Evolutionary conservation across 1,284 basidiomycete species (phyloP).

Genomic region (Kalmanozyma brasiliensis): DNA sequence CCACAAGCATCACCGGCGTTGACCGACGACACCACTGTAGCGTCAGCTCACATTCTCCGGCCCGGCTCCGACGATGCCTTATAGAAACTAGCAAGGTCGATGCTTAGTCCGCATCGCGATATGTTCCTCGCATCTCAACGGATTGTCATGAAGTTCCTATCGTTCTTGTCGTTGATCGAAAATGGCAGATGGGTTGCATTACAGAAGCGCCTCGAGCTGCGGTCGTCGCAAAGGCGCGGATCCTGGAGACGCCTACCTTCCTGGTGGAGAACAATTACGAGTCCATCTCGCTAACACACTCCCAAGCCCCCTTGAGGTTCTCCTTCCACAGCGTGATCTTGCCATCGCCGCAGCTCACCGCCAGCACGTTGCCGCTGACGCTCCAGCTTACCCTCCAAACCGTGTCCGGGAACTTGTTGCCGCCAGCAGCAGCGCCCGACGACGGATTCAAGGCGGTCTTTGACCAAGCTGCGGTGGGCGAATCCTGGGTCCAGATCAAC

Average conservation of each 20-base stretch:
- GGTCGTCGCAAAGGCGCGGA: too few relatives aligned
- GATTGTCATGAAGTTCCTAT: too few relatives aligned
- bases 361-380: conserved; percentile 92
- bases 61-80: too few relatives aligned
- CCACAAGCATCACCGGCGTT: too few relatives aligned
- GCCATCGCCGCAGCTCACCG: conserved; percentile 96
- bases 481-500: conserved; percentile 91
- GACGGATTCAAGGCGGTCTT: conserved; percentile 84
- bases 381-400: conserved; percentile 99
- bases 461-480: conserved; percentile 81
- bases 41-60: too few relatives aligned
- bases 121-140: too few relatives aligned
- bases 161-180: too few relatives aligned
- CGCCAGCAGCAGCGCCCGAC: conserved; percentile 16
- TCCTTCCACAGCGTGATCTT: conserved; percentile 99
- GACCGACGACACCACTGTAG: too few relatives aligned
- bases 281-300: conserved; percentile 76
- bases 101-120: too few relatives aligned
- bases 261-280: conserved; percentile 15
- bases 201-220: too few relatives aligned
- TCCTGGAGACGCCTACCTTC: too few relatives aligned
- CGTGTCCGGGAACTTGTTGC: conserved; percentile 63
- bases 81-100: too few relatives aligned
- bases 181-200: background rate
- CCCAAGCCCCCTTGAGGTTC: conserved; percentile 91